Conservation (phyloP, 1,284 basidiomycete genomes). For the Meira nashicola region DNA sequence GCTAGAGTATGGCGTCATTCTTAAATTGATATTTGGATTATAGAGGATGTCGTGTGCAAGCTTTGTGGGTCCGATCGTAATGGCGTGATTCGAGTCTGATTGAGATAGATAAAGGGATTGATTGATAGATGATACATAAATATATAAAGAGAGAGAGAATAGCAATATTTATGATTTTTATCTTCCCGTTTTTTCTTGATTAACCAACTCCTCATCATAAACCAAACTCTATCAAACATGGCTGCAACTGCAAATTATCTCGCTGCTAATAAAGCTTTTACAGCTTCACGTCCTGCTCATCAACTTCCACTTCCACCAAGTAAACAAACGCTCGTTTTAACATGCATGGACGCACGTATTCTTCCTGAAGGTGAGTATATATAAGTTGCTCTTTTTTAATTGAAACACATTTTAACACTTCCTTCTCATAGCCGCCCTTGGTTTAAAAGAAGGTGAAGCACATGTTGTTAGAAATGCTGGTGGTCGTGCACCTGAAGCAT, state of each 20-base stretch:
- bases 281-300: not conserved
- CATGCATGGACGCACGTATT: conserved; percentile 14
- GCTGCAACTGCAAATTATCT: not conserved
- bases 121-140: no score
- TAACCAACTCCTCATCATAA: no score
- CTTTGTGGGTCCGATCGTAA: no score
- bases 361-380: not conserved
- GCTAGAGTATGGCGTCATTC: no score
- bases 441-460: conserved; percentile 17
- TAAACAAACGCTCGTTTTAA: conserved; percentile 6
- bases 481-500: conserved; percentile 14
- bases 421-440: conserved; percentile 5
- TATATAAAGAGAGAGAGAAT: no score
- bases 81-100: no score
- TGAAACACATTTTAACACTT: not conserved
- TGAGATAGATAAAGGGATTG: no score
- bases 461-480: conserved; percentile 17
- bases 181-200: no score
- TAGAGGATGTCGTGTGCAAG: no score
- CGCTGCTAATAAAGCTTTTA: not conserved
- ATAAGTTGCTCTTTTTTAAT: not conserved
- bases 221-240: conserved; percentile 7
- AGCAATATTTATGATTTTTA: no score
- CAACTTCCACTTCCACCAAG: conserved; percentile 10
- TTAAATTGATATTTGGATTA: no score